These are phyloP conservation scores for Thalassiosira mediterranea DNA, from an alignment of 352 stramenopile genomes.

Conservation along the genomic window DNA sequence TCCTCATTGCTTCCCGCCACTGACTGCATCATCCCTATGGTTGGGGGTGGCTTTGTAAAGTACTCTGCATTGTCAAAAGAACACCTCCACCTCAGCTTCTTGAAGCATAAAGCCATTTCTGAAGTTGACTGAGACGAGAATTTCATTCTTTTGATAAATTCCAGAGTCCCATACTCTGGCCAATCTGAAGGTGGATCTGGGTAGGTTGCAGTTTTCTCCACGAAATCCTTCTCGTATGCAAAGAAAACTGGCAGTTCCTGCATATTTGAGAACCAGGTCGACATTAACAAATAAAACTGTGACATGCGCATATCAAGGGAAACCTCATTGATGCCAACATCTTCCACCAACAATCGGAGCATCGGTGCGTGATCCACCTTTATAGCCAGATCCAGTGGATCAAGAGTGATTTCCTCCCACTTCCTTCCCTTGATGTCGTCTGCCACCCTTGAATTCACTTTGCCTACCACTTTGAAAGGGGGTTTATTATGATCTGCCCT, in stretches of 20 bases:
- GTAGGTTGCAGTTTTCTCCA: constrained; percentile 51
- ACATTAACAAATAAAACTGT: constrained; percentile 81
- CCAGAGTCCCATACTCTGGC: constrained; percentile 73
- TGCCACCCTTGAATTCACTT: constrained; percentile 25
- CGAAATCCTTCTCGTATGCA: constrained; percentile 54
- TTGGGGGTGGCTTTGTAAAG: constrained; percentile 48
- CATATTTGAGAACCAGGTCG: constrained; percentile 84
- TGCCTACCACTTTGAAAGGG: constrained; percentile 45
- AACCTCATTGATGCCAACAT: constrained; percentile 39
- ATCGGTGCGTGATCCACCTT: constrained; percentile 66
- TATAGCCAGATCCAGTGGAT: constrained; percentile 59
- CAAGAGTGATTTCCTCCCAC: constrained; percentile 75
- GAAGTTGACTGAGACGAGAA: neutral
- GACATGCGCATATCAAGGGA: constrained; percentile 73
- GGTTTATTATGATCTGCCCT: constrained; percentile 50
- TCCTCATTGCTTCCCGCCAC: constrained; percentile 14
- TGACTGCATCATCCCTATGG: constrained; percentile 43
- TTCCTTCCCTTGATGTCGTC: constrained; percentile 39
- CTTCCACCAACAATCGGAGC: constrained; percentile 71
- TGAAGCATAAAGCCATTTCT: constrained; percentile 59
- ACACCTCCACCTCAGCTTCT: constrained; percentile 52
- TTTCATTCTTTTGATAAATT: constrained; percentile 56
- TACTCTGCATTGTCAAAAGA: constrained; percentile 55
- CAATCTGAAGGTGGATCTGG: constrained; percentile 63
- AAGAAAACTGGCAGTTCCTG: constrained; percentile 77